These are phyloP conservation scores for Choiromyces venosus DNA, from an alignment of 495 filamentous ascomycete species.

Conservation along the genomic window DNA sequence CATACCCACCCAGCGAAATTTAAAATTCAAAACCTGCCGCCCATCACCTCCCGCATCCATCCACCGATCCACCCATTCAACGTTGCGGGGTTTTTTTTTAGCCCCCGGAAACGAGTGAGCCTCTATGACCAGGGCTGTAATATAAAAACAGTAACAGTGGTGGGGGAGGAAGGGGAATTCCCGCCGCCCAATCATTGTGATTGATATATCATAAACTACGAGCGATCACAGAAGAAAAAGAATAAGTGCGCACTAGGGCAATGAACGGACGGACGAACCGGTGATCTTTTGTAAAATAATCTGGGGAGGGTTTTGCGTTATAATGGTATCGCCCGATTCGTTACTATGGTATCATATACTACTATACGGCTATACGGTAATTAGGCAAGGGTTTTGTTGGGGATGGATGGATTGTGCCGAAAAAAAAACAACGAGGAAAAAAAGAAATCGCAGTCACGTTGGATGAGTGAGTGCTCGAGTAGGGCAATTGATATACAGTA, in stretches of 20 bases:
- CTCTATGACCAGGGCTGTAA: neutral
- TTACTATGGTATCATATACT: neutral
- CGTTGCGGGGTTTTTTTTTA: neutral
- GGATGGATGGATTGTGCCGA: too few species aligned
- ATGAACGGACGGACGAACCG: too few species aligned
- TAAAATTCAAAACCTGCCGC: conserved; percentile 1
- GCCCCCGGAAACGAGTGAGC: neutral
- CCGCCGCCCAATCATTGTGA: neutral
- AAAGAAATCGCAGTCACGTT: neutral
- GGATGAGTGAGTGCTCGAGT: too few species aligned
- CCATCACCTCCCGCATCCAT: neutral
- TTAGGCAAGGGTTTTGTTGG: too few species aligned
- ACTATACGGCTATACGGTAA: too few species aligned
- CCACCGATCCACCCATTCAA: neutral
- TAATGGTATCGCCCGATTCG: neutral
- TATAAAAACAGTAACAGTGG: neutral
- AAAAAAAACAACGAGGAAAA: neutral
- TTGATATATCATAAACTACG: neutral
- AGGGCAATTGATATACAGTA: neutral
- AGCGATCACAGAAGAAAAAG: neutral
- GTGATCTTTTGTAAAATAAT: too few species aligned
- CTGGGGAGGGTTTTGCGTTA: neutral
- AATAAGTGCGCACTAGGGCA: neutral
- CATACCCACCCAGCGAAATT: neutral
- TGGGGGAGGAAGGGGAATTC: too few species aligned